These are phyloP conservation scores for Trichophaea hybrida DNA, from an alignment of 2,329 filamentous ascomycete species.

Conservation along the genomic window DNA sequence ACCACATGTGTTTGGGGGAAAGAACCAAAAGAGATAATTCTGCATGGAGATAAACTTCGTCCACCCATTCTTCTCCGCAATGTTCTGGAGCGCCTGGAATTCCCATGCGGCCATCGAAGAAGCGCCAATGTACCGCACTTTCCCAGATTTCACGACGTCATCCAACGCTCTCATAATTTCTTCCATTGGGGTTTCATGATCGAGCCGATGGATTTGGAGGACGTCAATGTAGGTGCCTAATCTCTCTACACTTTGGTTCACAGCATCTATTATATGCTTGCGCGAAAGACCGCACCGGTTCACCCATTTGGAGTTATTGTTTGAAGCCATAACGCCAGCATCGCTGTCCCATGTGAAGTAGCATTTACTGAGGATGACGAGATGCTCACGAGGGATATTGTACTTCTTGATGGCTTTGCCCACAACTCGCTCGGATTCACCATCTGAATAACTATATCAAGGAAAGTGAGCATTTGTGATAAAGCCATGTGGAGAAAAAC, in stretches of 20 bases:
- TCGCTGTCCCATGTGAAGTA: constrained; percentile 30
- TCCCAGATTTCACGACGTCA: constrained; percentile 43
- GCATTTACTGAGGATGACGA: constrained; percentile 46
- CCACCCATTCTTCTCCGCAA: constrained; percentile 44
- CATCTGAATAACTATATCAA: constrained; percentile 46
- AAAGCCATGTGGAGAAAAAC: not conserved
- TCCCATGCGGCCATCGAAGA: constrained; percentile 41
- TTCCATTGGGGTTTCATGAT: constrained; percentile 35
- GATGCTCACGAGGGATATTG: constrained; percentile 41
- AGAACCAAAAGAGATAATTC: constrained; percentile 38
- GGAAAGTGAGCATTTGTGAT: constrained; percentile 6
- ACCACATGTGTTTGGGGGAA: constrained; percentile 34
- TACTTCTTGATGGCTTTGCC: constrained; percentile 47
- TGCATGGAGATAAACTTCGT: constrained; percentile 49
- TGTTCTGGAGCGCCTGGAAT: constrained; percentile 42
- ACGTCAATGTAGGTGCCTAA: constrained; percentile 41
- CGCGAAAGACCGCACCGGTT: constrained; percentile 31
- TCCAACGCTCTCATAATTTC: constrained; percentile 45
- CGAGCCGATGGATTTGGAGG: constrained; percentile 39
- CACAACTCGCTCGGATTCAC: constrained; percentile 40
- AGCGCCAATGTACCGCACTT: constrained; percentile 42
- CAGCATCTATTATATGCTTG: constrained; percentile 33
- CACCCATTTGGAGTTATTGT: constrained; percentile 21
- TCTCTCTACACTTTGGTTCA: constrained; percentile 30
- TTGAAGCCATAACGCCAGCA: not conserved